Percentiles rank a stretch among this genome's conserved stretches.
phyloP scores from a whole-genome alignment of 2,329 filamentous ascomycete species.

The Diaporthe vaccinii region DNA sequence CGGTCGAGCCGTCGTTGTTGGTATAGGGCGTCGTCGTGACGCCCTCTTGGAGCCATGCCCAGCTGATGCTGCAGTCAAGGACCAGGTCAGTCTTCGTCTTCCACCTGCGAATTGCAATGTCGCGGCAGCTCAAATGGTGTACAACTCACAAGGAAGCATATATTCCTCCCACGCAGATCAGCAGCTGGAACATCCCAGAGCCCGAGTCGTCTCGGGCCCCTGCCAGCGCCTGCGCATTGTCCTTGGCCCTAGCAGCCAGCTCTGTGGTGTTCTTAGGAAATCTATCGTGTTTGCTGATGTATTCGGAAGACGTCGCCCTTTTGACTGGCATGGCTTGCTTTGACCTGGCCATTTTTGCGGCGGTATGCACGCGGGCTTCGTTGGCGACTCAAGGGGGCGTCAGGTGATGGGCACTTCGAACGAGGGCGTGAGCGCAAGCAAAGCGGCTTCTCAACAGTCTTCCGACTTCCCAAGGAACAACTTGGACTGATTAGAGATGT shows the following conservation, averaged over 20 bases:
- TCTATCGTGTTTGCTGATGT: conserved; percentile 64
- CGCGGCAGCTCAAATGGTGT: background rate
- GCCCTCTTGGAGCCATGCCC: conserved; percentile 96
- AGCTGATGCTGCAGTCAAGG: conserved; percentile 78
- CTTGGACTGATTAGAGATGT: background rate
- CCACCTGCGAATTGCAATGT: background rate
- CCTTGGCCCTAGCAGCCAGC: conserved; percentile 50
- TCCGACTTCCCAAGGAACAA: background rate
- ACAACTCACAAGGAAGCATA: conserved; percentile 90
- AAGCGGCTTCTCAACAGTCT: background rate
- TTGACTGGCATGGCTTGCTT: conserved; percentile 77
- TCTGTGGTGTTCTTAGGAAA: conserved; percentile 51
- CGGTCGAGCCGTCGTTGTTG: conserved; percentile 66
- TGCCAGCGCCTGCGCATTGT: conserved; percentile 44
- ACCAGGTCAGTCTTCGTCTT: conserved; percentile 14
- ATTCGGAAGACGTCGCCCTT: conserved; percentile 76
- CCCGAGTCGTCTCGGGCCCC: conserved; percentile 24
- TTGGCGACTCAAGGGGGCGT: background rate
- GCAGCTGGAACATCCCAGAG: conserved; percentile 79
- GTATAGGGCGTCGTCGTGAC: conserved; percentile 94
- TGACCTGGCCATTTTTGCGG: conserved; percentile 74
- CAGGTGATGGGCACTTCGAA: conserved; percentile 11
- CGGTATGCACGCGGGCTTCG: background rate
- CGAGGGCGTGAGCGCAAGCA: background rate
- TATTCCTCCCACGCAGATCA: conserved; percentile 92